Evolutionary conservation across 495 filamentous ascomycete genomes (phyloP).

Genomic region (Letharia lupina): DNA sequence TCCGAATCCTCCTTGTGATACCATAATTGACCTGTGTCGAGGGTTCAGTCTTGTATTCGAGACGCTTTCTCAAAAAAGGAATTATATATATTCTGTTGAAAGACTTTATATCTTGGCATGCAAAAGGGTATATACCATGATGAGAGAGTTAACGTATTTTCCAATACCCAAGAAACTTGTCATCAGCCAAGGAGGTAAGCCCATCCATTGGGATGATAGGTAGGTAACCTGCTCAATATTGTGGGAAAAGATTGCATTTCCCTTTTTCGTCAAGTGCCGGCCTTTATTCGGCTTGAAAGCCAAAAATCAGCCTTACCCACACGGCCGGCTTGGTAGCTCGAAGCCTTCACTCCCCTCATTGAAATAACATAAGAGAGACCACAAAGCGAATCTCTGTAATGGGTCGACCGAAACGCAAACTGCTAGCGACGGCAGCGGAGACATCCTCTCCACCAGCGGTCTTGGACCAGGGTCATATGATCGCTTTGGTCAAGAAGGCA

Average conservation of each 20-base stretch:
- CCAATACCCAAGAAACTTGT: background rate
- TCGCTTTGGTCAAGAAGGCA: constrained; percentile 68
- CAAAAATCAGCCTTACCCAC: background rate
- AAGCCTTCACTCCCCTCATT: background rate
- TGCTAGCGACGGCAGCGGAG: constrained; percentile 64
- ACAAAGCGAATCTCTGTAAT: constrained; percentile 33
- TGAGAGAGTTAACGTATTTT: background rate
- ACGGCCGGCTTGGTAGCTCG: background rate
- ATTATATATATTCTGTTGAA: background rate
- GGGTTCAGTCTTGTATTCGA: too few relatives aligned
- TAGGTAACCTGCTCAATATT: background rate
- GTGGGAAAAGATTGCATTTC: constrained; percentile 2
- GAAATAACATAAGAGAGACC: background rate
- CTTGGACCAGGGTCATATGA: constrained; percentile 54
- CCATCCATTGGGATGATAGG: background rate
- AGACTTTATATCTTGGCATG: background rate
- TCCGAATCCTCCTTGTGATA: constrained; percentile 25
- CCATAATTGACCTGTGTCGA: constrained; percentile 22
- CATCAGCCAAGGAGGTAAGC: background rate
- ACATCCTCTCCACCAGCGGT: constrained; percentile 64
- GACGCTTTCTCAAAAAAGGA: too few relatives aligned
- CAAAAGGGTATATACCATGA: background rate
- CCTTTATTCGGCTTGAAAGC: background rate
- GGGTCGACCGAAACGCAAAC: constrained; percentile 65
- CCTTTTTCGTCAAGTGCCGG: background rate